Base-by-base conservation (phyloP, 768 basidiomycete species). In the Podaxis rugospora region DNA sequence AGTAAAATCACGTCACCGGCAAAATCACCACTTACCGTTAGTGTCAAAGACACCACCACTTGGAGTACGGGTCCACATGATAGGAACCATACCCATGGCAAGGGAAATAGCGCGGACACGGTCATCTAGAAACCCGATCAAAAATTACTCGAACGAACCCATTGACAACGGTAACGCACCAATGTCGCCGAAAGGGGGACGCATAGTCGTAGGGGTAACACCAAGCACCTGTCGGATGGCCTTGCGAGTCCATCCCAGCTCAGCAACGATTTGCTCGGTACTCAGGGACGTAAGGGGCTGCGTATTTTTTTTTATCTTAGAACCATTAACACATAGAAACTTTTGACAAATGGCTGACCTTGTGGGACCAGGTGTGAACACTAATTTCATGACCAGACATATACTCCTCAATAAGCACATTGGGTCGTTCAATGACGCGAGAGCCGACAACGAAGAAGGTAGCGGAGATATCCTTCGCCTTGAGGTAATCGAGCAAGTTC, bases 371-470 rank as follows among this genome's bases (percentile, higher is more conserved):
- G 10, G 93, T 95, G 74, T 94, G 92, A 2, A 93, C 88, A 63
- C 86, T 84, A 67, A 92, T 87, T 71, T 93, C 89, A 69, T 92
- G 86, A 47, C 90, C 89, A 25, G 74, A 58, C 88, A 91, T 89
- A 74, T 90, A 92, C 68, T 92, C 88, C 66, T 91, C 85, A 53
- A 90, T 74, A 16, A 98, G 79, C 61, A 94, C 83, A 13, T 76
- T 69, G 11, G 95, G 89, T 52, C 86, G 81, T 58, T 92, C 89
- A 63, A 95, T 80, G 59, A 90, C 88, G 61, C 95, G 91, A 46
- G 89, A 91, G 55, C 91, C 91, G 2, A 93, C 86, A 50, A 93
- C 86, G 78, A 97, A 98, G 81, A 98, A 98, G 1, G 96, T 98
- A 5, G 94, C 85, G 9, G 70, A 76, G 64, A 96, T 68, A 37